Percentiles rank a stretch among this genome's conserved stretches.
These are phyloP conservation scores for Aspergillus pseudonomiae DNA, from an alignment of 2,329 filamentous ascomycete species.

Conservation along the genomic window DNA sequence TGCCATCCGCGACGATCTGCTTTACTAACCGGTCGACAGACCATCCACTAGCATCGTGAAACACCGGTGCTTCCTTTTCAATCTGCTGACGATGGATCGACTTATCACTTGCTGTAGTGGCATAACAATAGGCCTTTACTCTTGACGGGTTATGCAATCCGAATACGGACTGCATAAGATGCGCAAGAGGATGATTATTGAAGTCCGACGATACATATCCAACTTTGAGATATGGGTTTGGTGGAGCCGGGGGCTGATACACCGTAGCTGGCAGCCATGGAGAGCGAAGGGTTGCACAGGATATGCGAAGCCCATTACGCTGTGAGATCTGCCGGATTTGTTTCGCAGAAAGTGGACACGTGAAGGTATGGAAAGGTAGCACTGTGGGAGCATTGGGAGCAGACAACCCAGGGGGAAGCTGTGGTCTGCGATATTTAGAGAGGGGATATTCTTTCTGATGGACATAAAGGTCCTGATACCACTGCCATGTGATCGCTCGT, in stretches of 20 bases:
- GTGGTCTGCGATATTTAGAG: conserved; percentile 70
- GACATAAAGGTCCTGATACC: conserved; percentile 83
- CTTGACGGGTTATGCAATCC: conserved; percentile 76
- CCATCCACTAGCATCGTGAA: conserved; percentile 87
- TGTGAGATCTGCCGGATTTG: conserved; percentile 94
- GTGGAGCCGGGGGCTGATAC: conserved; percentile 82
- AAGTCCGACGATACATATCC: conserved; percentile 98
- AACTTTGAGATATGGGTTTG: conserved; percentile 80
- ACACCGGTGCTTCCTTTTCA: conserved; percentile 86
- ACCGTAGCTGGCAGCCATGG: conserved; percentile 83
- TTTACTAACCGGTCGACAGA: conserved; percentile 78
- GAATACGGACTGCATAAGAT: conserved; percentile 98
- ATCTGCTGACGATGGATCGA: conserved; percentile 91
- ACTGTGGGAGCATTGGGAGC: conserved; percentile 91
- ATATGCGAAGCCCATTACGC: conserved; percentile 89
- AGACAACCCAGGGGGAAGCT: conserved; percentile 70
- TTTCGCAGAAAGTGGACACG: conserved; percentile 85
- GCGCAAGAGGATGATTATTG: conserved; percentile 95
- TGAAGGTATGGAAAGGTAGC: conserved; percentile 96
- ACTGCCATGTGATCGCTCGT: conserved; percentile 76
- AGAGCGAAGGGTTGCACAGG: conserved; percentile 81
- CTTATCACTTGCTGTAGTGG: conserved; percentile 87
- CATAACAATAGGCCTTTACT: conserved; percentile 90
- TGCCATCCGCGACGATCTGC: conserved; percentile 83
- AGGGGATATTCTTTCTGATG: conserved; percentile 58